Conservation (phyloP, 1,284 basidiomycete species). For the Fomitopsis schrenkii region DNA sequence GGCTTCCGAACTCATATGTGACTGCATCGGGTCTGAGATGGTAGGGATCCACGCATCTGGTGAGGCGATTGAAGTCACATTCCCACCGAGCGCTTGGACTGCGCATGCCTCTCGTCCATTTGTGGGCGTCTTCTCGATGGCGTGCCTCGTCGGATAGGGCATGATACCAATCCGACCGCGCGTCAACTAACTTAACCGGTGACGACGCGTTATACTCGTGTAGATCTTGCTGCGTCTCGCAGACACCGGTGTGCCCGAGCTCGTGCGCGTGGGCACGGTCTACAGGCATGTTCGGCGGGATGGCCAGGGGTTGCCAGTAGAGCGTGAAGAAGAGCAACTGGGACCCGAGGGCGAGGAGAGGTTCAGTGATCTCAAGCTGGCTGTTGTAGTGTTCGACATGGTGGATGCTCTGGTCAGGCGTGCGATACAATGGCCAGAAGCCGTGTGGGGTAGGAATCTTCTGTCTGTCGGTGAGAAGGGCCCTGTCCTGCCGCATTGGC, state of each 20-base stretch:
- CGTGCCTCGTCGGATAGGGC: constrained; percentile 19
- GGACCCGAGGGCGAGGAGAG: constrained; percentile 54
- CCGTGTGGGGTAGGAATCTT: constrained; percentile 52
- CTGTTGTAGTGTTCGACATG: constrained; percentile 37
- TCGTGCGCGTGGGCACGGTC: constrained; percentile 40
- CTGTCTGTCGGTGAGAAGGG: constrained; percentile 21
- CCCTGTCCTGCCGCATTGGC: constrained; percentile 34
- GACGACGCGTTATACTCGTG: constrained; percentile 47
- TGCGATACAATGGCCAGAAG: constrained; percentile 51
- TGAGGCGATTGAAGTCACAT: constrained; percentile 52
- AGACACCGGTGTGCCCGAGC: constrained; percentile 21
- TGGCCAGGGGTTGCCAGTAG: constrained; percentile 45
- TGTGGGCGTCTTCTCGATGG: constrained; percentile 22
- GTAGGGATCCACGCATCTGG: constrained; percentile 44
- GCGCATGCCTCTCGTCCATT: constrained; percentile 14
- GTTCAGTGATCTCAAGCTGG: constrained; percentile 36
- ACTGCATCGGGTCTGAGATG: constrained; percentile 33
- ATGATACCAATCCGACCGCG: constrained; percentile 36
- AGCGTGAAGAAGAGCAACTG: constrained; percentile 61
- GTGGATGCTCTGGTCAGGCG: constrained; percentile 20
- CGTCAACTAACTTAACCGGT: constrained; percentile 24
- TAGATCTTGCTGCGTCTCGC: constrained; percentile 58
- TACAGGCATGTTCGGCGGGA: constrained; percentile 42
- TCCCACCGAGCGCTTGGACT: constrained; percentile 46
- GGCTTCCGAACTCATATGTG: constrained; percentile 44